phyloP scores from a whole-genome alignment of 371 early-diverging fungal genomes.

The Dichotomocladium elegans region DNA sequence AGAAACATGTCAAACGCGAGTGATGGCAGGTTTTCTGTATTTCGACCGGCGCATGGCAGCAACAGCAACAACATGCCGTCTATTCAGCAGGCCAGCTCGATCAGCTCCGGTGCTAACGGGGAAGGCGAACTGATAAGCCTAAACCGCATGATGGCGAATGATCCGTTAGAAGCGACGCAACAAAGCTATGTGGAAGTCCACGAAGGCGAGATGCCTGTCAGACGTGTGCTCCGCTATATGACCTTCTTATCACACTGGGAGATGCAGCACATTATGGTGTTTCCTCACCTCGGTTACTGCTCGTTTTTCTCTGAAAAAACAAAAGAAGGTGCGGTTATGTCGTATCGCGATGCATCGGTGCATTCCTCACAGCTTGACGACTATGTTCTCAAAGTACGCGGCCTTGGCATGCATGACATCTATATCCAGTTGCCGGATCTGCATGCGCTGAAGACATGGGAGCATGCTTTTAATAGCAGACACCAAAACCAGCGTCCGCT shows the following conservation, averaged over 20 bases:
- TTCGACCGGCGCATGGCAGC: not conserved
- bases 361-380: constrained; percentile 42
- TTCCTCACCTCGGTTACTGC: constrained; percentile 53
- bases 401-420: constrained; percentile 45
- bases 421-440: constrained; percentile 51
- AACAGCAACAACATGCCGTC: no score
- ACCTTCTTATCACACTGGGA: constrained; percentile 55
- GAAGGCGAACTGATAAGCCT: constrained; percentile 13
- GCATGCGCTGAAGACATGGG: constrained; percentile 45
- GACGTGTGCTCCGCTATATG: constrained; percentile 50
- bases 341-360: constrained; percentile 41
- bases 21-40: not conserved
- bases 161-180: constrained; percentile 13
- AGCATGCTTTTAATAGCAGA: constrained; percentile 24
- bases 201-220: constrained; percentile 51
- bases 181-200: constrained; percentile 27
- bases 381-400: constrained; percentile 50
- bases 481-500: not conserved
- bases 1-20: not conserved
- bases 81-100: no score
- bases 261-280: constrained; percentile 56
- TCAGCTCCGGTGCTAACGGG: not conserved
- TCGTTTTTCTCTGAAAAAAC: constrained; percentile 49
- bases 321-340: constrained; percentile 43
- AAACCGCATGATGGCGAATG: constrained; percentile 7